Base-by-base conservation (phyloP, 306 rosid species). In the Prunus armeniaca region DNA sequence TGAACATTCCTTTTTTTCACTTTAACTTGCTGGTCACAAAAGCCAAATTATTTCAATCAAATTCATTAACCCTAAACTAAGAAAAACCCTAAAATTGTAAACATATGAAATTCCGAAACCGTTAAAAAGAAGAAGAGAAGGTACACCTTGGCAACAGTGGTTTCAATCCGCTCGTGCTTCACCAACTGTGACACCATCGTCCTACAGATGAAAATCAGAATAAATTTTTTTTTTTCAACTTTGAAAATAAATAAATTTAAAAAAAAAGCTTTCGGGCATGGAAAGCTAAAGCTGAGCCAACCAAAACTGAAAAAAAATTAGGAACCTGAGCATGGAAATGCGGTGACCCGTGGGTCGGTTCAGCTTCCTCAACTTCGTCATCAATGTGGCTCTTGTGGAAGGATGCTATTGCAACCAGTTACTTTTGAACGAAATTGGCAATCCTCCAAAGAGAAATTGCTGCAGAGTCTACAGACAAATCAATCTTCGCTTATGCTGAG, bases 111-210 rank as follows among this genome's bases (percentile, higher is more conserved):
- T 15, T 63, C 13, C 46, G 19, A 61, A 61, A 28, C 10, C 11
- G 28, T 57, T n/a, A 20, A 0, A 52, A 24, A 34, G 9, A 19
- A 30, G 45, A 54, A 41, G 12, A 20, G 20, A 6, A 9, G 2
- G 17, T 75, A 87, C 98, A 87, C 98, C 97, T 95, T 95, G 76
- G 97, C 85, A 73, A 92, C 87, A 56, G 99, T 95, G 78, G 99
- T 95, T 91, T 95, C 99, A 11, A 95, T 90, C 17, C 99, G 97
- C 82, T 95, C 96, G 57, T 95, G 97, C 90, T 89, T 95, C 80
- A 95, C 97, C 87, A 95, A 71, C 83, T 95, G 97, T 38, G 99
- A 95, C 5, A 95, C 97, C 99, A 95, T 90, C 30, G 97, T 95
- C 85, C 96, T 93, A 43, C 19, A 62, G 74, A 49, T 9, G 1